Conservation (phyloP, 2,329 filamentous ascomycete genomes). For the Aspergillus udagawae region DNA sequence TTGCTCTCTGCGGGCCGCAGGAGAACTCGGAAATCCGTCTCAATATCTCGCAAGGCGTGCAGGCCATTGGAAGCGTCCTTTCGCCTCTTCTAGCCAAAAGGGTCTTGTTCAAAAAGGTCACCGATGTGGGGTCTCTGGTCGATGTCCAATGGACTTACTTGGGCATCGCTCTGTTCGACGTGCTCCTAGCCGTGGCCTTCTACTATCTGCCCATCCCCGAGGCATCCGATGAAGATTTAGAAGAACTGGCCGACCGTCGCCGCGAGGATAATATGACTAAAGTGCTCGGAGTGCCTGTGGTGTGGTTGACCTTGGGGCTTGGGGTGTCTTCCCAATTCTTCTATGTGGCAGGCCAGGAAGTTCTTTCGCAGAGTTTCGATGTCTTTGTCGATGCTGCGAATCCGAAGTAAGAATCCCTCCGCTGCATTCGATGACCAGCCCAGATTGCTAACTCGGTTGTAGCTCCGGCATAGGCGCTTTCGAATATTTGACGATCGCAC, state of each 20-base stretch:
- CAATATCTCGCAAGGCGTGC: constrained; percentile 58
- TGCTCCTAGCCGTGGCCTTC: constrained; percentile 56
- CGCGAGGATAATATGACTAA: constrained; percentile 47
- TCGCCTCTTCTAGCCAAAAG: constrained; percentile 58
- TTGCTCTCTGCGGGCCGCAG: constrained; percentile 57
- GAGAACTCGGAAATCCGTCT: constrained; percentile 58
- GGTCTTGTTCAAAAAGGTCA: constrained; percentile 52
- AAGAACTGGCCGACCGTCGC: constrained; percentile 51
- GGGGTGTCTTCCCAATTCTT: constrained; percentile 55
- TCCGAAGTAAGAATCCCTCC: constrained; percentile 23
- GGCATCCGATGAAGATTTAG: constrained; percentile 57
- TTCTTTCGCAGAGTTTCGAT: constrained; percentile 47
- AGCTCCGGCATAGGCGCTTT: constrained; percentile 27
- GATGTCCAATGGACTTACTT: constrained; percentile 64
- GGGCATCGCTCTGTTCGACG: constrained; percentile 58
- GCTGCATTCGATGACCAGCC: neutral
- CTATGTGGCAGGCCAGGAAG: constrained; percentile 60
- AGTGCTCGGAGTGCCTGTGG: constrained; percentile 45
- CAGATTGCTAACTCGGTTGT: neutral
- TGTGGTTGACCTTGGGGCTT: constrained; percentile 54
- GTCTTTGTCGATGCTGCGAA: constrained; percentile 41
- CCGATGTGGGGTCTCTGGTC: constrained; percentile 50
- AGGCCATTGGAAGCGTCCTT: constrained; percentile 57
- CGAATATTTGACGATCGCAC: constrained; percentile 51
- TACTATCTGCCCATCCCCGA: constrained; percentile 61